phyloP scores from a whole-genome alignment of 208 protist species.

The Acanthamoeba sp. region DNA sequence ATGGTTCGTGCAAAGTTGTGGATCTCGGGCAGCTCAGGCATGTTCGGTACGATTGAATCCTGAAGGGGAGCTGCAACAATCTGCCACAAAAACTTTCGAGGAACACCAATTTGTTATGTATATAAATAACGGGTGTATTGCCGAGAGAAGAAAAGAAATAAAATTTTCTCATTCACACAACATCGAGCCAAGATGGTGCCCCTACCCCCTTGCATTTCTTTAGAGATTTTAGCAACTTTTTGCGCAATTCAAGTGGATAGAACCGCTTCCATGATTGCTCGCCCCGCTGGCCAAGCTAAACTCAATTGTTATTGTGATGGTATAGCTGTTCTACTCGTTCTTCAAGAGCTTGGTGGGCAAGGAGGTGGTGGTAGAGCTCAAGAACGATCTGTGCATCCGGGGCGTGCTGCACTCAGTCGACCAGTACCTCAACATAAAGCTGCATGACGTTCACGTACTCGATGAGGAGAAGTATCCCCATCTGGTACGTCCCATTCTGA shows the following conservation, averaged over 20 bases:
- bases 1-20: constrained; percentile 10
- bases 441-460: constrained; percentile 90
- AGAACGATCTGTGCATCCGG: constrained; percentile 91
- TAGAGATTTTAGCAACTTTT: no score
- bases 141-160: no score
- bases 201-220: no score
- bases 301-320: not conserved
- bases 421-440: constrained; percentile 95
- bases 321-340: constrained; percentile 92
- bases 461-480: constrained; percentile 93
- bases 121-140: no score
- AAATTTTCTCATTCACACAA: no score
- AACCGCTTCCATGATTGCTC: no score
- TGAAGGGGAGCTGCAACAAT: no score
- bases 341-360: constrained; percentile 94
- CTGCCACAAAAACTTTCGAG: no score
- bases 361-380: constrained; percentile 93
- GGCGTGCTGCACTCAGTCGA: constrained; percentile 93
- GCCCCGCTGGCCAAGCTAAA: not conserved
- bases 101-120: no score
- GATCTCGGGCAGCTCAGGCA: constrained; percentile 69
- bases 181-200: no score
- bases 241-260: no score
- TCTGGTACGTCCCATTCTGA: constrained; percentile 89
- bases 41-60: no score